Evolutionary conservation across 345 rosid species (phyloP).

Genomic region (Citrus sp.): DNA sequence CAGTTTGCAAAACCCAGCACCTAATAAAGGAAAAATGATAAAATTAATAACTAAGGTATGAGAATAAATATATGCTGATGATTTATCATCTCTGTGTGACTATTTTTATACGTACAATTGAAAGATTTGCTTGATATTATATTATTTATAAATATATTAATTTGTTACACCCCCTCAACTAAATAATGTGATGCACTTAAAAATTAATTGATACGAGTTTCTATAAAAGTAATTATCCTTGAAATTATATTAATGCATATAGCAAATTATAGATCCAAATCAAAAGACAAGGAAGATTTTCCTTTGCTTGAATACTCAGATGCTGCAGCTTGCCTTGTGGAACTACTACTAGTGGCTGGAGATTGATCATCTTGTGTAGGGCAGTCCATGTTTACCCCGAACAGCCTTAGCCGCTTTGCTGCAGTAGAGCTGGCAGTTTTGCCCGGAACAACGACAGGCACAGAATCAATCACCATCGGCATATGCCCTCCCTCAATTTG

Average conservation of each 20-base stretch:
- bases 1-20: slow-evolving; percentile 22
- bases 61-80: not conserved
- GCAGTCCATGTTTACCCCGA: slow-evolving; percentile 69
- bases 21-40: slow-evolving; percentile 19
- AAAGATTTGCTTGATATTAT: slow-evolving; percentile 9
- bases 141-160: too few relatives aligned
- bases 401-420: slow-evolving; percentile 54
- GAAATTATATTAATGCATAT: too few relatives aligned
- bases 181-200: slow-evolving; percentile 6
- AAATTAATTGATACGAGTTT: slow-evolving; percentile 4
- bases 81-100: slow-evolving; percentile 1
- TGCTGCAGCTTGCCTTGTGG: slow-evolving; percentile 18
- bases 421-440: slow-evolving; percentile 20
- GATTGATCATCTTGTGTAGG: slow-evolving; percentile 32
- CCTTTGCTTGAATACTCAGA: slow-evolving; percentile 52
- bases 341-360: slow-evolving; percentile 16
- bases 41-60: not conserved
- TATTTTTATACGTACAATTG: slow-evolving; percentile 27
- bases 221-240: not conserved
- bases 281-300: slow-evolving; percentile 61
- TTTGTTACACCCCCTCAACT: slow-evolving; percentile 9
- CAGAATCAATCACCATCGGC: slow-evolving; percentile 54
- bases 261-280: slow-evolving; percentile 49
- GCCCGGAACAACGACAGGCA: slow-evolving; percentile 36
- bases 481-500: slow-evolving; percentile 25